A percentile compares a stretch with the other conserved stretches of the same genome.
These are phyloP conservation scores for Boletales sp. DNA, from an alignment of 768 basidiomycete species.

Conservation along the genomic window DNA sequence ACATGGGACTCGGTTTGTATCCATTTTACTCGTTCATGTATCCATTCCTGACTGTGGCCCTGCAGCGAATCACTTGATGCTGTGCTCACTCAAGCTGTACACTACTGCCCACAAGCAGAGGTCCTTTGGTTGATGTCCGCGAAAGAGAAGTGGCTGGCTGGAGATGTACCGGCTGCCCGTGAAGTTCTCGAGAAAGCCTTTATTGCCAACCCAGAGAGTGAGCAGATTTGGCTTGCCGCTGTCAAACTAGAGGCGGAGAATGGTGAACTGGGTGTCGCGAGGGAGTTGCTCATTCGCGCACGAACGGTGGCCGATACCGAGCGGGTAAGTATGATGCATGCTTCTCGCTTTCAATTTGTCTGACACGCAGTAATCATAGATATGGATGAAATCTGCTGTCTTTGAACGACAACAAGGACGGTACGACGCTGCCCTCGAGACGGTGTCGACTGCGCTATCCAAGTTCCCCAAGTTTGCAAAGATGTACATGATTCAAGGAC, in stretches of 20 bases:
- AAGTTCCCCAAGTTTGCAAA: constrained; percentile 91
- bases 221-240: constrained; percentile 96
- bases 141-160: constrained; percentile 92
- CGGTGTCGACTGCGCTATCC: constrained; percentile 65
- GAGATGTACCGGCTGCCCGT: constrained; percentile 88
- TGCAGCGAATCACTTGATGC: constrained; percentile 74
- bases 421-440: constrained; percentile 68
- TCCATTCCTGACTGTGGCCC: constrained; percentile 3
- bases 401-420: constrained; percentile 90
- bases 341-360: background rate
- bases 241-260: constrained; percentile 97
- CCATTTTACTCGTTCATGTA: background rate
- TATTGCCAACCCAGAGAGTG: constrained; percentile 93
- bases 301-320: constrained; percentile 90
- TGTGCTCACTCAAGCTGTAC: constrained; percentile 77
- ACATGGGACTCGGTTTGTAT: constrained; percentile 73
- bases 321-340: constrained; percentile 48
- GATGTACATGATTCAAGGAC: constrained; percentile 96
- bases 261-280: constrained; percentile 81
- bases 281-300: constrained; percentile 84
- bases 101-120: constrained; percentile 93
- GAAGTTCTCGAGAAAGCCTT: constrained; percentile 87
- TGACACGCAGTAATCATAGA: constrained; percentile 45
- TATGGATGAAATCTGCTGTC: constrained; percentile 99
- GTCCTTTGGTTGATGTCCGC: constrained; percentile 98